Evolutionary conservation across 306 rosid species (phyloP), one percentile per base, ranked within the genome.

Genomic region (Lathyrus sativus): DNA sequence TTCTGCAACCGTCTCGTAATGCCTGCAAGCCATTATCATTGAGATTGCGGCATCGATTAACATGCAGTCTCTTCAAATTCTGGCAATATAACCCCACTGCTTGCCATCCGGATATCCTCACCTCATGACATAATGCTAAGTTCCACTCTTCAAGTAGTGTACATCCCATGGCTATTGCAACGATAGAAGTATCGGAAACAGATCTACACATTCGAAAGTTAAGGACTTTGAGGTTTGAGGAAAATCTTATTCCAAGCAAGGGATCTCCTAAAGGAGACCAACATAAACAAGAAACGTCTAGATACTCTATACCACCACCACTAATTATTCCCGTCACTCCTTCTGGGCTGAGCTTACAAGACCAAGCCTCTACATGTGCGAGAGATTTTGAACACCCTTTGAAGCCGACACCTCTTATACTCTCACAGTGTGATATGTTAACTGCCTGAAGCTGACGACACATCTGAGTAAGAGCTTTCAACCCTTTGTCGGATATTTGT

Each of bases 121-220:
- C 83, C 66, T 72, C 85, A 29, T 83, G 85, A 51, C 93, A 83
- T 18, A 85, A 67, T 7, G 88, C 93, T 44, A 87, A 79, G 83
- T 85, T 87, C 89, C 93, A 87, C 39, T 87, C 88, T 70, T 83
- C 72, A 43, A 85, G 86, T 7, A 80, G 71, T 0, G 80, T 78
- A 68, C 88, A 85, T 53, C 90, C 82, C 70, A 74, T 74, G 66
- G 88, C 76, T 63, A 87, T 81, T 46, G 80, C 82, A 7, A 22
- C 38, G 55, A 85, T 67, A 5, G 86, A 76, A 24, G 61, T n/a
- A 8, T 85, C 83, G 1, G 72, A 62, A 35, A 85, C 61, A 42
- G 68, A 42, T 80, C 84, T 83, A 50, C 90, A 81, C 73, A 81
- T 43, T 62, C 83, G 76, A 35, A 85, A 80, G 75, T 88, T 78